Conservation (phyloP, 306 rosid genomes). For the Purshia tridentata region DNA sequence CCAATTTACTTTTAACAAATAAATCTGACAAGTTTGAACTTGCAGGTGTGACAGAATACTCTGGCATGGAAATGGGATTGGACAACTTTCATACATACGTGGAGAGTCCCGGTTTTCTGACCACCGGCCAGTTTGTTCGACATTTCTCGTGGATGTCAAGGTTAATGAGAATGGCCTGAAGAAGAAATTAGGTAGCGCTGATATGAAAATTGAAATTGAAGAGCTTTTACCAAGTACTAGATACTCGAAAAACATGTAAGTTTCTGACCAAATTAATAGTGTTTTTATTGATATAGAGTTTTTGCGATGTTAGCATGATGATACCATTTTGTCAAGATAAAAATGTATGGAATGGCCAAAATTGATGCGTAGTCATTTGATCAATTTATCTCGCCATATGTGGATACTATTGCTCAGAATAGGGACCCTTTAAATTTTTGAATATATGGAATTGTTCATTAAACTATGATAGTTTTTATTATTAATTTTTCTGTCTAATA, state of each 20-base stretch:
- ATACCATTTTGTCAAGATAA: constrained; percentile 47
- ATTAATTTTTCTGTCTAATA: no score
- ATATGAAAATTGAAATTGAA: constrained; percentile 45
- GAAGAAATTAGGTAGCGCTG: constrained; percentile 40
- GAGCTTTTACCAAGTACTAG: constrained; percentile 49
- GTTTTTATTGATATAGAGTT: background rate
- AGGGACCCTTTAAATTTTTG: no score
- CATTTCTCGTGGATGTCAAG: constrained; percentile 63
- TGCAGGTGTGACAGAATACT: constrained; percentile 95
- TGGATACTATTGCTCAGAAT: no score
- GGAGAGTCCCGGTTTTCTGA: constrained; percentile 79
- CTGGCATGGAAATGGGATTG: constrained; percentile 85
- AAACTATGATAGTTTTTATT: no score
- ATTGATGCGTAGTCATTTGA: no score
- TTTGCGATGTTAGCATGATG: no score
- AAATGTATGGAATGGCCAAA: constrained; percentile 2
- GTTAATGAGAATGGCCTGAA: constrained; percentile 42
- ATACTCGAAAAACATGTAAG: constrained; percentile 28
- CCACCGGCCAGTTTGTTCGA: constrained; percentile 82
- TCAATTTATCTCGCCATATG: no score
- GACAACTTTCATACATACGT: constrained; percentile 61
- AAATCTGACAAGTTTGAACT: constrained; percentile 20
- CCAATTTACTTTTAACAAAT: background rate
- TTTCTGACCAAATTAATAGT: background rate
- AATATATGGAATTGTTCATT: no score